Evolutionary conservation across 2,329 filamentous ascomycete species (phyloP), one percentile per base, ranked within the genome.

Genomic region (Didymella arachidicola): DNA sequence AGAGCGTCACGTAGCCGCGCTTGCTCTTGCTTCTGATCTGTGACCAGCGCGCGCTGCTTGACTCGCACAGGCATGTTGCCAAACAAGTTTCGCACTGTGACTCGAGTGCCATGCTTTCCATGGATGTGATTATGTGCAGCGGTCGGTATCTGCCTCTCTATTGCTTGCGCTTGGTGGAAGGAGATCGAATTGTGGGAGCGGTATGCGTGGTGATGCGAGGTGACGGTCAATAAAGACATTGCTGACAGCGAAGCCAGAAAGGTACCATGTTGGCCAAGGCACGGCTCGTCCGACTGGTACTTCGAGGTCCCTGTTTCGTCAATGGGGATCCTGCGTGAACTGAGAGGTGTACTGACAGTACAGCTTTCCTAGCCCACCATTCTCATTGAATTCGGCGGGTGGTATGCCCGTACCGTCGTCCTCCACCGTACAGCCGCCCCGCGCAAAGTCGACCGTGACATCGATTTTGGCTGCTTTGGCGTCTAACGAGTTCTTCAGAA

Each of bases 61-160:
- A 96, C 89, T 14, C 94, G 87, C 12, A 97, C 94, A 0, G 94
- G 93, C 86, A 97, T 91, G 58, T 88, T 90, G 0, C 93, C 93
- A 77, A 97, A 98, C 1, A 97, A 80, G 73, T 97, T 89, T 55
- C 88, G 86, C 6, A 96, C 89, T 0, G 83, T 84, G 2, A 94
- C 87, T 27, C 86, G 85, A 0, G 93, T 97, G 4, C 94, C 94
- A 78, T 91, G 87, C 19, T 80, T 74, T 55, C 83, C 84, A 34
- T 77, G 79, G 8, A 81, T 67, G 46, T 83, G 80, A 44, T 90
- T 84, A 47, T 87, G 84, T 7, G 81, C 75, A 11, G 83, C 80
- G 5, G 87, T 85, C 6, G 90, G 89, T 1, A 82, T 78, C 54
- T 90, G 82, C 27, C 92, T 85, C 46, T 85, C 81, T 32, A 96